Percentiles rank a stretch among this genome's conserved stretches.
Evolutionary conservation across 805 yeast species (phyloP).

Genomic region (Wickerhamomyces rabaulensis): DNA sequence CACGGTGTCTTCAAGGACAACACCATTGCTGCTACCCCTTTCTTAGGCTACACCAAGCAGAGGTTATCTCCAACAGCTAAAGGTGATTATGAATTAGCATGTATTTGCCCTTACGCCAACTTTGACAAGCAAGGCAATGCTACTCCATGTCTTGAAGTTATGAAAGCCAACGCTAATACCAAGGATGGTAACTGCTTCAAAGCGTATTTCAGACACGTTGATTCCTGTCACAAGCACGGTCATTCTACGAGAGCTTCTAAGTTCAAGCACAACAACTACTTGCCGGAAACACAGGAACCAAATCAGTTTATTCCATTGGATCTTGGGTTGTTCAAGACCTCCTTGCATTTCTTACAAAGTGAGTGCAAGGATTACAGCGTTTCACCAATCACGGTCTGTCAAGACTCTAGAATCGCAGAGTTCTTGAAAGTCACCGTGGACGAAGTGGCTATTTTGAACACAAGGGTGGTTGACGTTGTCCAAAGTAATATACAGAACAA

Average conservation of each 20-base stretch:
- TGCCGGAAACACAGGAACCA: neutral
- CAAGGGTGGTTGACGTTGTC: neutral
- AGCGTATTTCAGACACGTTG: conserved; percentile 7
- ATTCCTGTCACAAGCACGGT: neutral
- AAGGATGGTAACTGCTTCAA: conserved; percentile 4
- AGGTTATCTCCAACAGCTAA: neutral
- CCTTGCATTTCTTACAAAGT: neutral
- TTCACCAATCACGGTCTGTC: neutral
- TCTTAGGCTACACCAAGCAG: conserved; percentile 1
- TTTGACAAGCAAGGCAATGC: neutral
- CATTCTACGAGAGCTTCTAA: neutral
- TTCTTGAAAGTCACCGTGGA: neutral
- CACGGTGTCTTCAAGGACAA: conserved; percentile 9
- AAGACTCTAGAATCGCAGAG: neutral
- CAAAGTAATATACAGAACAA: neutral
- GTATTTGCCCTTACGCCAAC: conserved; percentile 4
- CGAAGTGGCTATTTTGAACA: neutral
- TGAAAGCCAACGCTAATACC: neutral
- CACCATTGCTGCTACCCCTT: conserved; percentile 1
- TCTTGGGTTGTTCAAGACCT: neutral
- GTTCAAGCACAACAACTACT: neutral
- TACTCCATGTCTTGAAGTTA: neutral
- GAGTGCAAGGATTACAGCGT: neutral
- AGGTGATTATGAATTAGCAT: neutral
- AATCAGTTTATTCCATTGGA: neutral